A percentile compares a stretch with the other conserved stretches of the same genome.
These are phyloP conservation scores for Zanthoxylum bungeanum DNA, from an alignment of 345 rosid species.

Conservation along the genomic window DNA sequence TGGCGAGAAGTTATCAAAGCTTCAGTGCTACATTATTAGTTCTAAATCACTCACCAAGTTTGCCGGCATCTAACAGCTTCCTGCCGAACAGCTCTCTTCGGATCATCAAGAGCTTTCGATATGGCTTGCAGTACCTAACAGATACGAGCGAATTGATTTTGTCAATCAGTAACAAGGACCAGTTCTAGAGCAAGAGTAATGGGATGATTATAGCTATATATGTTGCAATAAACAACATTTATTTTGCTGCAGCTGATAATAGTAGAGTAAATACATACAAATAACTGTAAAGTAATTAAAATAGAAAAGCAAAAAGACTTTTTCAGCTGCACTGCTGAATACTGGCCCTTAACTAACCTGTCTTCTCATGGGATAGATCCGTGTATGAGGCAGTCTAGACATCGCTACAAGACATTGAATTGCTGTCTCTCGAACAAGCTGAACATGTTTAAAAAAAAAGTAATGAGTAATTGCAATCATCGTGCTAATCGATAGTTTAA, in stretches of 20 bases:
- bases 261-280: not conserved
- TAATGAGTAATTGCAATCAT: not conserved
- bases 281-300: not conserved
- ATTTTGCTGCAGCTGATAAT: not conserved
- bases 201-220: not conserved
- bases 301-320: not conserved
- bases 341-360: constrained; percentile 42
- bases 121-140: constrained; percentile 61
- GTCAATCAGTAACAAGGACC: not conserved
- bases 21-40: not conserved
- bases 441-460: constrained; percentile 12
- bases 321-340: not conserved
- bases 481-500: not conserved
- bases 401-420: constrained; percentile 77
- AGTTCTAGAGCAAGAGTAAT: not conserved
- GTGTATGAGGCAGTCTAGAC: constrained; percentile 61
- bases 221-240: not conserved
- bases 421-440: constrained; percentile 88
- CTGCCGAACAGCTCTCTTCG: constrained; percentile 73
- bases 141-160: not conserved
- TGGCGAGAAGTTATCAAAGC: too few relatives aligned
- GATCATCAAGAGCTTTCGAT: constrained; percentile 69
- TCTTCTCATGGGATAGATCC: constrained; percentile 68
- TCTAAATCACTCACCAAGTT: constrained; percentile 56
- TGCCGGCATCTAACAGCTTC: constrained; percentile 82